These are phyloP conservation scores for Tylopilus orsonianus DNA, from an alignment of 1,284 basidiomycete species.

Conservation along the genomic window DNA sequence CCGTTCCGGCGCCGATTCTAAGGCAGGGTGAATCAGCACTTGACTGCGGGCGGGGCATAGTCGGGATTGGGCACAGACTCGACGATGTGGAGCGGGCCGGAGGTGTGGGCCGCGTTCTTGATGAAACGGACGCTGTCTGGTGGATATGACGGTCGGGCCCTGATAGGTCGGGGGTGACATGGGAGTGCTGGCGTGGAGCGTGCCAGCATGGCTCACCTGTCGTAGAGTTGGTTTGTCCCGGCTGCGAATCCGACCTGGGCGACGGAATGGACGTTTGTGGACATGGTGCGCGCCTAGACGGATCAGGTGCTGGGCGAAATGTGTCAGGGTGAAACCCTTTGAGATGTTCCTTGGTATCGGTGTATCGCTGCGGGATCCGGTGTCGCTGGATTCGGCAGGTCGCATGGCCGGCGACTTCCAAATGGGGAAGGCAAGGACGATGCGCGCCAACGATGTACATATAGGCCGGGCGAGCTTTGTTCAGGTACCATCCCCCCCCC, in stretches of 20 bases:
- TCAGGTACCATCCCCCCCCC: too few relatives aligned
- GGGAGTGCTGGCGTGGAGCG: background rate
- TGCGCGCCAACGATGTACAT: background rate
- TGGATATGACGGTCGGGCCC: conserved; percentile 74
- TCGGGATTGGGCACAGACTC: conserved; percentile 51
- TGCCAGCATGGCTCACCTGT: conserved; percentile 43
- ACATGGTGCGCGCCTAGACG: conserved; percentile 16
- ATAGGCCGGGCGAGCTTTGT: conserved; percentile 8
- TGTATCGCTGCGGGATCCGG: too few relatives aligned
- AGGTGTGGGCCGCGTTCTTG: conserved; percentile 40
- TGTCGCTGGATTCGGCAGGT: too few relatives aligned
- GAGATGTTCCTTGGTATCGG: too few relatives aligned
- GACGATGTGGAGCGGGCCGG: conserved; percentile 55
- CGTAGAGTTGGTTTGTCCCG: conserved; percentile 76
- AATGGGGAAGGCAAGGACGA: background rate
- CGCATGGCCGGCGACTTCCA: background rate
- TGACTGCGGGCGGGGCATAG: background rate
- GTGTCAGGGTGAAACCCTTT: background rate
- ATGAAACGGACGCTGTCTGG: conserved; percentile 55
- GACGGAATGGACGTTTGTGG: conserved; percentile 45
- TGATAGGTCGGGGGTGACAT: background rate
- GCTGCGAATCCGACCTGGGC: conserved; percentile 66
- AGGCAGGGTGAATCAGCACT: background rate
- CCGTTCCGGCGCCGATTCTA: conserved; percentile 74
- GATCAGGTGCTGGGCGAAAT: background rate